Base-by-base conservation (phyloP, 2,329 filamentous ascomycete species). In the Fusarium nematophilum region DNA sequence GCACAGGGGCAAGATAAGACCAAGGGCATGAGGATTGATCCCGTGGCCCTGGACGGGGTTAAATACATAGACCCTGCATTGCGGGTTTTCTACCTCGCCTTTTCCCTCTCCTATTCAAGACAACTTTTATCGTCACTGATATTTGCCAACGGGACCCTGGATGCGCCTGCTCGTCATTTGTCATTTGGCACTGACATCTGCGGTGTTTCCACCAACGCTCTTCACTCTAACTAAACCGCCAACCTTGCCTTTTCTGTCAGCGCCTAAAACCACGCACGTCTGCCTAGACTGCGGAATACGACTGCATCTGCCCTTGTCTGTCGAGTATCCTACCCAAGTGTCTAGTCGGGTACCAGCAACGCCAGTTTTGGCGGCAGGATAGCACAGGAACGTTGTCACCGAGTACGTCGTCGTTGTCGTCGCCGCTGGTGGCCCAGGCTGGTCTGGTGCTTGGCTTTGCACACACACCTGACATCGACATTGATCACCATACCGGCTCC, bases 21-120 rank as follows among this genome's bases (percentile, higher is more conserved):
- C 34, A 53, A 29, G 21, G 23, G 34, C 39, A 40, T 23, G 21
- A 43, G 21, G 21, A 34, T 14, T 31, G 38, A 37, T 51, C 38
- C 37, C 29, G 29, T 43, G 37, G 47, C 23, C 48, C 31, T 43
- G 46, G 29, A 26, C 31, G 34, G 37, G 46, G 9, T 14, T 46
- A 34, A 15, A 9, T 13, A 34, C 17, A 47, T 14, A 43, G 45
- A 46, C 37, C 31, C 27, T 30, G 48, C 37, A 33, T 42, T 64
- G 44, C 60, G 60, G 40, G 47, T 37, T 62, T 64, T 51, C 53
- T n/a, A n/a, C n/a, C 15, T 9, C 23, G n/a, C 26, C 30, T 45
- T 21, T 17, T 34, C n/a, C 36, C 18, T 36, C 26, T 15, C 38
- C 34, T 30, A n/a, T 37, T 38, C 34, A 31, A 30, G 47, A 51